Evolutionary conservation across 768 basidiomycete genomes (phyloP), one percentile per base, ranked within the genome.

Genomic region (Sporobolomyces phaffii): DNA sequence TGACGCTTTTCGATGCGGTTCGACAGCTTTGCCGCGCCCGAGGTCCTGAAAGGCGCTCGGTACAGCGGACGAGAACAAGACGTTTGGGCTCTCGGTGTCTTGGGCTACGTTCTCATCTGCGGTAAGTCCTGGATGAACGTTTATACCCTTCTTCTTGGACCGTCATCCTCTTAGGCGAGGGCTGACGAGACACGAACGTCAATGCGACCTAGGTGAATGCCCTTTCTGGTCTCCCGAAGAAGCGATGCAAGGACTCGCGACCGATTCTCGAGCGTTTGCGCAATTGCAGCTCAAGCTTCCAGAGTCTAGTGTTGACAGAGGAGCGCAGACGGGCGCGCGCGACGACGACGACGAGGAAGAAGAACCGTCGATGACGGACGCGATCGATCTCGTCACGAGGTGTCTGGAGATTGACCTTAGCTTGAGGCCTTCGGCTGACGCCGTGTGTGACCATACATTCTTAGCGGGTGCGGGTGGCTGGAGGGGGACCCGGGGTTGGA

Each of bases 51-150:
- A 22, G 94, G 94, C 5, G 91, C 96, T 76, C 84, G 89, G 54
- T 99, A 99, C 77, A 83, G 88, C 70, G 96, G 94, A 40, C 93
- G 92, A 75, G 91, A 94, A 76, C 93, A 97, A 78, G 94, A 99
- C 73, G 89, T 97, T 4, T 99, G 94, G 93, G 94, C 94, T 0
- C 89, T 94, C 66, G 94, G 94, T 18, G 92, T 98, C 28, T 91
- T 99, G 26, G 91, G 87, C 17, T 99, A 92, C 77, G 94, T 99
- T 62, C 84, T 99, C 68, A 83, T 98, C 40, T 78, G 78, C 47
- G 80, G 79, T 26, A 75, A 77, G 68, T 77, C 74, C 18, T 75
- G n/a, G n/a, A n/a, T n/a, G n/a, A n/a, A n/a, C n/a, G n/a, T n/a
- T n/a, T n/a, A n/a, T n/a, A n/a, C n/a, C n/a, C n/a, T n/a, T n/a